Percentiles rank a stretch among this genome's conserved stretches.
phyloP scores from a whole-genome alignment of 371 early-diverging fungal genomes.

The Basidiobolus meristosporus region DNA sequence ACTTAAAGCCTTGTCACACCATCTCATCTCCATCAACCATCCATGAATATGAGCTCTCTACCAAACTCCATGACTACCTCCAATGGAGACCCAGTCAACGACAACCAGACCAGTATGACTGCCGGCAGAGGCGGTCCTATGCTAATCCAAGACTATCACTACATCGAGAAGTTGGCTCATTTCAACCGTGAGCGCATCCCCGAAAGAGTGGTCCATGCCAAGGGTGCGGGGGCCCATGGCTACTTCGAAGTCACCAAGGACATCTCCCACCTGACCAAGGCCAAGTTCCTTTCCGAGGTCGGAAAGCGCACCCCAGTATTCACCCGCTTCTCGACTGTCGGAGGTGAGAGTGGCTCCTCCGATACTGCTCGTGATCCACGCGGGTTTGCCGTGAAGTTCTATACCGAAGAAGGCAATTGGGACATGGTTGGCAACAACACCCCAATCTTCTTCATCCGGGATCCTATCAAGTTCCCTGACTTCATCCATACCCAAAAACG shows the following conservation, averaged over 20 bases:
- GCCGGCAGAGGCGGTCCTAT: conserved; percentile 31
- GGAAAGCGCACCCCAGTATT: conserved; percentile 40
- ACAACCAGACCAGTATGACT: conserved; percentile 38
- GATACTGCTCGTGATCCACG: conserved; percentile 40
- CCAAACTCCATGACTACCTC: too few relatives aligned
- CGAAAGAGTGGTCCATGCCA: too few relatives aligned
- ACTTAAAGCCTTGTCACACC: too few relatives aligned
- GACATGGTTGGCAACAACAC: conserved; percentile 50
- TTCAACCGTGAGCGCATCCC: too few relatives aligned
- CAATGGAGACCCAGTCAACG: conserved; percentile 34
- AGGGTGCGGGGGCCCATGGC: too few relatives aligned
- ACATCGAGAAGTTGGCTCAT: conserved; percentile 64
- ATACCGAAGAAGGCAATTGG: too few relatives aligned
- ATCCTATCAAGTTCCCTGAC: conserved; percentile 41
- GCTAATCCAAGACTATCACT: conserved; percentile 46
- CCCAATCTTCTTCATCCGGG: conserved; percentile 40
- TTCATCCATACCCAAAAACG: conserved; percentile 47
- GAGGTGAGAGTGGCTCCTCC: conserved; percentile 31
- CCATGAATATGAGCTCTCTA: too few relatives aligned
- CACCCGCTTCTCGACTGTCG: conserved; percentile 46
- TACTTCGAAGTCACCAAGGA: too few relatives aligned
- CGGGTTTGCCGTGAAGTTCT: too few relatives aligned
- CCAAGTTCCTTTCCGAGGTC: too few relatives aligned
- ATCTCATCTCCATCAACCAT: too few relatives aligned
- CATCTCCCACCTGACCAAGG: too few relatives aligned